Conservation (phyloP, 2,329 filamentous ascomycete genomes). For the Scedosporium apiospermum region DNA sequence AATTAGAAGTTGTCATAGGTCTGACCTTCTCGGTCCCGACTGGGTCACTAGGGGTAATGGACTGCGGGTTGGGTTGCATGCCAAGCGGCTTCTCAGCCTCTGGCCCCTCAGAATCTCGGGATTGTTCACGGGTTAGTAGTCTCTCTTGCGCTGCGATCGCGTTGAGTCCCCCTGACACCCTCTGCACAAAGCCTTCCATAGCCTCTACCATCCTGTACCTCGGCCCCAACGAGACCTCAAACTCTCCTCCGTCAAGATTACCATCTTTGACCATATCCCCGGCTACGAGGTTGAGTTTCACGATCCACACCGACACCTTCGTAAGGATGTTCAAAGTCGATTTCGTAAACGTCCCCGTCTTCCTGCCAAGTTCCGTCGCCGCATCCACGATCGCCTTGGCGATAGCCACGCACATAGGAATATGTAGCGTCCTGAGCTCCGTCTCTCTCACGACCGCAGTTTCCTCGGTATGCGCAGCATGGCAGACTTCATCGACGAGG, state of each 20-base stretch:
- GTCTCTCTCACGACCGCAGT: not conserved
- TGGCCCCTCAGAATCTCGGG: not conserved
- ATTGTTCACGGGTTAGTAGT: not conserved
- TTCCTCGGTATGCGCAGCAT: not conserved
- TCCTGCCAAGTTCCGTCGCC: not conserved
- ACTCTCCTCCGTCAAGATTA: not conserved
- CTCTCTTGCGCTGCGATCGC: not conserved
- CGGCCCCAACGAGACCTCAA: not conserved
- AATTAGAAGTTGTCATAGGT: too few species aligned
- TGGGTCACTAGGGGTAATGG: too few species aligned
- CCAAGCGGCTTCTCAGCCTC: not conserved
- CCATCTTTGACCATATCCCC: not conserved
- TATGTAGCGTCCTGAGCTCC: constrained; percentile 2
- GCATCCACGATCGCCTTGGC: constrained; percentile 1
- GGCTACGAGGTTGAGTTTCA: not conserved
- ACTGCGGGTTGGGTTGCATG: not conserved
- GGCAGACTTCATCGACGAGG: not conserved
- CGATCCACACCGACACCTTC: not conserved
- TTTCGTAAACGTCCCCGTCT: not conserved
- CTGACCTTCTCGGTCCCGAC: too few species aligned
- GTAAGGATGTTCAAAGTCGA: not conserved
- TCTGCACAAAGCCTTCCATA: not conserved
- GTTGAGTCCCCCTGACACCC: not conserved
- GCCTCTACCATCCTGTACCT: not conserved
- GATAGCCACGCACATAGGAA: constrained; percentile 6